Percentiles rank a stretch among this genome's conserved stretches.
Conservation (phyloP, 257 asterid species). For the Fraxinus pennsylvanica region DNA sequence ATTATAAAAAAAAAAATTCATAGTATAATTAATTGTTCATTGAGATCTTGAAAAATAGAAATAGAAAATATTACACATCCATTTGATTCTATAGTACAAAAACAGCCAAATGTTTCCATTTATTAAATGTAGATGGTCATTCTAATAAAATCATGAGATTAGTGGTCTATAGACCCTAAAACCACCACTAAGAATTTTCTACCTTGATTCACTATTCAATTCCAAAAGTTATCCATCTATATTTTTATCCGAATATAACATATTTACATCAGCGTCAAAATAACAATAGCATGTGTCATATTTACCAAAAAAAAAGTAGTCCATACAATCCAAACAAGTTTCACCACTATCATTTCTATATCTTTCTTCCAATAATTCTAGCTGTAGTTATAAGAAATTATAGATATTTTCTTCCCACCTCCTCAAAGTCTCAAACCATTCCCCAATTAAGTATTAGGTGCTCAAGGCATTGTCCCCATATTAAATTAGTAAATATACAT, state of each 20-base stretch:
- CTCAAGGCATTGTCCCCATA: neutral
- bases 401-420: neutral
- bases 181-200: neutral
- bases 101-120: neutral
- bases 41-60: neutral
- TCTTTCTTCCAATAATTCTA: conserved; percentile 1
- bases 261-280: too few species aligned
- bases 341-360: neutral
- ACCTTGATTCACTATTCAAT: neutral
- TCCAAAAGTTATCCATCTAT: neutral
- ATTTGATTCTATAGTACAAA: neutral
- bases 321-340: neutral
- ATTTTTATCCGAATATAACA: neutral
- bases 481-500: neutral
- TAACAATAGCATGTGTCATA: neutral
- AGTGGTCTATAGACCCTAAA: neutral
- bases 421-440: neutral
- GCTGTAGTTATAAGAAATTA: neutral
- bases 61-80: neutral
- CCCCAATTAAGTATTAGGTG: neutral
- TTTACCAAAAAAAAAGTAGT: neutral
- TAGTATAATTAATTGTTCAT: neutral
- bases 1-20: neutral
- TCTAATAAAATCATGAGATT: neutral
- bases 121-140: neutral